A percentile compares a stretch with the other conserved stretches of the same genome.
phyloP scores from a whole-genome alignment of 495 filamentous ascomycete genomes.

The Hypoxylon cercidicola region DNA sequence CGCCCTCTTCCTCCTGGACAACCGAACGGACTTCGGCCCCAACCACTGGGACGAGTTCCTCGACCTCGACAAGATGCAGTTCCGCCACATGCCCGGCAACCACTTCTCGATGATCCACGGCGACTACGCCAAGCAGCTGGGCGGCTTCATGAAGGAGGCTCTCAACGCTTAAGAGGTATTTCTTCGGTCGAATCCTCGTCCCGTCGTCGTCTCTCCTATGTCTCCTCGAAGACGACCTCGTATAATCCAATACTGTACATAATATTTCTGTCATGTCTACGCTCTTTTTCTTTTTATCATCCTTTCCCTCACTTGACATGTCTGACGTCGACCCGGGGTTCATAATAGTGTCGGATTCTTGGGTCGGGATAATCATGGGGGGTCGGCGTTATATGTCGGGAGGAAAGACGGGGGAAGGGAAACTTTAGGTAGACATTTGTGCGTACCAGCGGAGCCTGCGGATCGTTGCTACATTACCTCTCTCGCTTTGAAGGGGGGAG shows the following conservation, averaged over 20 bases:
- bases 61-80: constrained; percentile 69
- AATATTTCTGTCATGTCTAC: constrained; percentile 15
- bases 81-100: constrained; percentile 71
- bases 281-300: constrained; percentile 21
- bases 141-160: constrained; percentile 52
- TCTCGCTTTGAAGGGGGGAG: not conserved
- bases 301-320: not conserved
- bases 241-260: constrained; percentile 23
- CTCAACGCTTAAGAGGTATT: constrained; percentile 25
- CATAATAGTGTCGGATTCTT: constrained; percentile 23
- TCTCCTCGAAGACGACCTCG: constrained; percentile 9
- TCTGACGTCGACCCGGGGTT: constrained; percentile 27
- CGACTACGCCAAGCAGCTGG: constrained; percentile 57
- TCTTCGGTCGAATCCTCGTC: not conserved
- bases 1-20: constrained; percentile 78
- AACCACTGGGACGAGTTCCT: constrained; percentile 84
- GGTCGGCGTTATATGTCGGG: constrained; percentile 23
- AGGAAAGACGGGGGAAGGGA: constrained; percentile 14
- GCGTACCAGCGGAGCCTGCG: not conserved
- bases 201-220: not conserved
- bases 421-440: constrained; percentile 16
- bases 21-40: constrained; percentile 79
- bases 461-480: constrained; percentile 14
- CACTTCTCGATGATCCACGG: constrained; percentile 80
- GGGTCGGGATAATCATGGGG: constrained; percentile 1